These are phyloP conservation scores for Penicillium flavigenum DNA, from an alignment of 495 filamentous ascomycete species.

Conservation along the genomic window DNA sequence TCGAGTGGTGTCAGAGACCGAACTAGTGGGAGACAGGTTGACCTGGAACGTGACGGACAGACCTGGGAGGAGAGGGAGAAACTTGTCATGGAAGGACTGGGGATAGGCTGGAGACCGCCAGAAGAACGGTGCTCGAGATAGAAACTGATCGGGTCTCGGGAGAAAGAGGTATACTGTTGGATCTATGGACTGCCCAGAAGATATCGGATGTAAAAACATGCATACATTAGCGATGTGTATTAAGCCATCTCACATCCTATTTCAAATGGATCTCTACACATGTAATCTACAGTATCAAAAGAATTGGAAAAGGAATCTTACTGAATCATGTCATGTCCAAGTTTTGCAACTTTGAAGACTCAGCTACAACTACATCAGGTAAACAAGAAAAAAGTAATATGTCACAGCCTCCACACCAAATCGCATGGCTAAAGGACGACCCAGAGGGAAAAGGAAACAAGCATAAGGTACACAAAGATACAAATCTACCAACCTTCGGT, in stretches of 20 bases:
- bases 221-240: background rate
- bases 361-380: constrained; percentile 21
- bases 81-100: constrained; percentile 76
- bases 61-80: constrained; percentile 72
- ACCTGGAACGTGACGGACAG: constrained; percentile 56
- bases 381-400: constrained; percentile 22
- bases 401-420: constrained; percentile 22
- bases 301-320: background rate
- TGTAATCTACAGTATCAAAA: background rate
- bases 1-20: constrained; percentile 79
- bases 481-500: constrained; percentile 16
- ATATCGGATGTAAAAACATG: background rate
- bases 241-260: background rate
- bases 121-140: constrained; percentile 74
- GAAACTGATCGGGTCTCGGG: background rate
- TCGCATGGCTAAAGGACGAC: constrained; percentile 21
- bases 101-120: constrained; percentile 69
- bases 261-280: too few relatives aligned
- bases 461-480: constrained; percentile 22
- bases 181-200: background rate
- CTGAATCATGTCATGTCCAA: constrained; percentile 15
- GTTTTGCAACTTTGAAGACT: constrained; percentile 7
- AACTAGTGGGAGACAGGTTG: constrained; percentile 63
- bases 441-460: constrained; percentile 11
- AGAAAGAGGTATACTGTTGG: background rate